phyloP scores from a whole-genome alignment of 805 yeast species.

The Starmerella floris region DNA sequence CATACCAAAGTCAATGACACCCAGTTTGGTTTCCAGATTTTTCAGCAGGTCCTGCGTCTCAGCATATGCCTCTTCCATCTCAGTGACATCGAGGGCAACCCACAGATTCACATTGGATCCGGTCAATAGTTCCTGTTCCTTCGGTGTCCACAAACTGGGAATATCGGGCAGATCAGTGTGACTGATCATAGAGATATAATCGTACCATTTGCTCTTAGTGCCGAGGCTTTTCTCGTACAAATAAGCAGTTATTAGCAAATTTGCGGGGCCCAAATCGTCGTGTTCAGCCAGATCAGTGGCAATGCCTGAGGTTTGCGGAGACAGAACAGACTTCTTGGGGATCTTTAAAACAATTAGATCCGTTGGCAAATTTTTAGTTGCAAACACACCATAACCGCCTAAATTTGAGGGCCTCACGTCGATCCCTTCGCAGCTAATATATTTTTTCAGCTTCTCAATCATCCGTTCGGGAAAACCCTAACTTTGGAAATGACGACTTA shows the following conservation, averaged over 20 bases:
- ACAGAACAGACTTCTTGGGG: slow-evolving; percentile 27
- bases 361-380: slow-evolving; percentile 31
- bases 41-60: slow-evolving; percentile 27
- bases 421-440: neutral
- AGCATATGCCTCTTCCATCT: slow-evolving; percentile 23
- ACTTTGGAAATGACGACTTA: too few species aligned
- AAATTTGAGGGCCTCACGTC: slow-evolving; percentile 35
- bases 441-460: neutral
- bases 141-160: slow-evolving; percentile 50
- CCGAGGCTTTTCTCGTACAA: slow-evolving; percentile 54
- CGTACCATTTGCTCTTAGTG: slow-evolving; percentile 66
- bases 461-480: too few species aligned
- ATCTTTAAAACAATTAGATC: slow-evolving; percentile 27
- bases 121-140: slow-evolving; percentile 34
- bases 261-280: slow-evolving; percentile 46
- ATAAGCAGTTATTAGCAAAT: slow-evolving; percentile 52
- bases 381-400: slow-evolving; percentile 70
- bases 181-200: slow-evolving; percentile 44
- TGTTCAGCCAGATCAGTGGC: slow-evolving; percentile 52
- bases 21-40: slow-evolving; percentile 22
- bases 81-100: slow-evolving; percentile 44
- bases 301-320: slow-evolving; percentile 34
- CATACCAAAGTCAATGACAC: slow-evolving; percentile 11
- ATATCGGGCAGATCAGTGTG: slow-evolving; percentile 32
- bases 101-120: slow-evolving; percentile 52